Evolutionary conservation across 805 yeast species (phyloP).

Genomic region (Saitoella complicata): DNA sequence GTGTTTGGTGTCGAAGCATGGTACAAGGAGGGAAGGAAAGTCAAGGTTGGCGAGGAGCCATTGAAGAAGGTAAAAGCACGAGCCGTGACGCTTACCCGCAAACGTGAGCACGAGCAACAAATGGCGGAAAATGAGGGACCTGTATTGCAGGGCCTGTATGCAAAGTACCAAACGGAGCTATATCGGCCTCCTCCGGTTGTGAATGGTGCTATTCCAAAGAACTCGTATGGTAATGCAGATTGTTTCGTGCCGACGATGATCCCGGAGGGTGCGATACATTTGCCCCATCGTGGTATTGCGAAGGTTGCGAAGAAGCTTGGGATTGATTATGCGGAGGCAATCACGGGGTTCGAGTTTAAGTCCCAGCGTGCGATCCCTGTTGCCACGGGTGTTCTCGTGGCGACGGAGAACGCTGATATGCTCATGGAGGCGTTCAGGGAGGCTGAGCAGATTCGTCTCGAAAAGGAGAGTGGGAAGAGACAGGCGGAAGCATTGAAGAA

Average conservation of each 20-base stretch:
- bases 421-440: not conserved
- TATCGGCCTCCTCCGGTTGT: conserved; percentile 50
- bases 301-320: conserved; percentile 56
- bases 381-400: conserved; percentile 10
- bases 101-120: conserved; percentile 1
- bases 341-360: conserved; percentile 16
- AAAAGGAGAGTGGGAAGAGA: not conserved
- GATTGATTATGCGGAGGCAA: conserved; percentile 75
- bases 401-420: not conserved
- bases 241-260: conserved; percentile 64
- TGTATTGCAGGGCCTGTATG: conserved; percentile 41
- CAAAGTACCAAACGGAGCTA: conserved; percentile 59
- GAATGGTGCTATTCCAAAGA: conserved; percentile 56
- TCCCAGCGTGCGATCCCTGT: conserved; percentile 6
- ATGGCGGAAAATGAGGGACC: conserved; percentile 16
- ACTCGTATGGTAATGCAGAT: conserved; percentile 73
- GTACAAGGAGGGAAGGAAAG: conserved; percentile 64
- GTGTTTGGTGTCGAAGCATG: conserved; percentile 69
- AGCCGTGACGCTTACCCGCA: conserved; percentile 15
- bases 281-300: conserved; percentile 34
- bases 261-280: conserved; percentile 58
- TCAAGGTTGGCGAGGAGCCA: conserved; percentile 57
- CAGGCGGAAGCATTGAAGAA: too few relatives aligned
- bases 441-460: not conserved
- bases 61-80: conserved; percentile 30